Evolutionary conservation across 1,284 basidiomycete genomes (phyloP).

Genomic region (Leccinum subfulvum): DNA sequence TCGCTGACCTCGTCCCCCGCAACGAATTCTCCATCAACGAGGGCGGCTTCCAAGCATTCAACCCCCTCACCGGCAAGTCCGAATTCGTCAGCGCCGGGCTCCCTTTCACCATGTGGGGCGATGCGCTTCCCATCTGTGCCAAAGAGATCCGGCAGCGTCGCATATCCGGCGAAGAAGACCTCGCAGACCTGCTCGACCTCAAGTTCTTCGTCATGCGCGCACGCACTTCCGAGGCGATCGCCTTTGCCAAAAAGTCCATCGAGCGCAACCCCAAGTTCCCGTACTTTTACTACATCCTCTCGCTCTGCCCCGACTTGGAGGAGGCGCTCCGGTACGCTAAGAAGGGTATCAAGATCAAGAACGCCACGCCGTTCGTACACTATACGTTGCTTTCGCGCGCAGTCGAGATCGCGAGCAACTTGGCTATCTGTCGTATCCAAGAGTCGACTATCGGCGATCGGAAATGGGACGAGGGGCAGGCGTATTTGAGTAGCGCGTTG

Average conservation of each 20-base stretch:
- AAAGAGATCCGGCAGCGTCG: slow-evolving; percentile 46
- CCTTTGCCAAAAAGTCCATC: slow-evolving; percentile 43
- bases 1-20: slow-evolving; percentile 48
- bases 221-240: slow-evolving; percentile 44
- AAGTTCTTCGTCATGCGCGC: slow-evolving; percentile 51
- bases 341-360: slow-evolving; percentile 57
- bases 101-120: slow-evolving; percentile 56
- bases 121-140: slow-evolving; percentile 55
- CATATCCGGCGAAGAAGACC: slow-evolving; percentile 40
- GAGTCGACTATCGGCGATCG: slow-evolving; percentile 40
- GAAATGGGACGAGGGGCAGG: slow-evolving; percentile 57
- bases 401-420: slow-evolving; percentile 54
- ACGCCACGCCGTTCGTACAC: slow-evolving; percentile 45
- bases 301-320: slow-evolving; percentile 38
- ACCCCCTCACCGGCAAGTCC: slow-evolving; percentile 41
- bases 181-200: slow-evolving; percentile 60
- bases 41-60: slow-evolving; percentile 48
- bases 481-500: slow-evolving; percentile 51
- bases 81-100: slow-evolving; percentile 46
- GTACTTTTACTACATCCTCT: slow-evolving; percentile 59
- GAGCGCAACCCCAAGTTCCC: slow-evolving; percentile 52
- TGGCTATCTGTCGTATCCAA: slow-evolving; percentile 50
- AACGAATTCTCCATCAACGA: slow-evolving; percentile 61
- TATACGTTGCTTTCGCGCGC: slow-evolving; percentile 57
- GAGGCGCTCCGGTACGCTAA: slow-evolving; percentile 41